Percentiles rank a stretch among this genome's conserved stretches.
Evolutionary conservation across 1,284 basidiomycete genomes (phyloP).

Genomic region (Heterobasidion occidentale): DNA sequence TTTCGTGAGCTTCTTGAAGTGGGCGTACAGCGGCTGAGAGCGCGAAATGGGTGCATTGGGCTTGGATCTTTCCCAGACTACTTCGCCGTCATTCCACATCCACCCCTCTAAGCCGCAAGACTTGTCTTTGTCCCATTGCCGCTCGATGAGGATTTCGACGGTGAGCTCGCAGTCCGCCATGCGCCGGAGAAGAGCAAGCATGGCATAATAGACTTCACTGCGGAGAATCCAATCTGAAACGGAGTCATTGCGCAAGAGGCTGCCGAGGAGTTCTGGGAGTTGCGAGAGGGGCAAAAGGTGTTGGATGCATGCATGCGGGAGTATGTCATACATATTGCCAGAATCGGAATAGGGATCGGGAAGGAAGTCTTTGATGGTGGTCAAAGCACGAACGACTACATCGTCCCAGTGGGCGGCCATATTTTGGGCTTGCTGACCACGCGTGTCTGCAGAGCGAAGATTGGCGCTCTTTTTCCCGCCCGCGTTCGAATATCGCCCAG

Average conservation of each 20-base stretch:
- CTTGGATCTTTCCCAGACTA: slow-evolving; percentile 27
- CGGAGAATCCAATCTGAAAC: slow-evolving; percentile 44
- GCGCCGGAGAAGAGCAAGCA: slow-evolving; percentile 37
- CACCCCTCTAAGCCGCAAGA: slow-evolving; percentile 36
- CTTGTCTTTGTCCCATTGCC: slow-evolving; percentile 29
- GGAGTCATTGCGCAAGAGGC: slow-evolving; percentile 45
- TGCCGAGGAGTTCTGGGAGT: slow-evolving; percentile 36
- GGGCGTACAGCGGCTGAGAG: slow-evolving; percentile 33
- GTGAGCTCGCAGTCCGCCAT: slow-evolving; percentile 45
- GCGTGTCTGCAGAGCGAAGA: neutral
- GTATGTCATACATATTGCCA: slow-evolving; percentile 35
- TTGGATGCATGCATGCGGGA: slow-evolving; percentile 37
- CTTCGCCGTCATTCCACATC: slow-evolving; percentile 37
- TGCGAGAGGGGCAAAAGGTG: slow-evolving; percentile 35
- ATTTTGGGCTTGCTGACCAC: neutral
- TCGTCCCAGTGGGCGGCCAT: slow-evolving; percentile 31
- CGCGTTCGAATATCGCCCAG: slow-evolving; percentile 1
- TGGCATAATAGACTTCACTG: slow-evolving; percentile 37
- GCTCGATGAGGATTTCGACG: slow-evolving; percentile 33
- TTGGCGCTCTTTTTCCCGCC: neutral
- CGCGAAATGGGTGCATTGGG: slow-evolving; percentile 12
- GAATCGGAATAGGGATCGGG: slow-evolving; percentile 36
- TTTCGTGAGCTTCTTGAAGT: slow-evolving; percentile 44
- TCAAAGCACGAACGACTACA: slow-evolving; percentile 29
- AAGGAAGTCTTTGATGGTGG: slow-evolving; percentile 30